Evolutionary conservation across 1,139 yeast species (phyloP).

Genomic region (Yamadazyma siamensis): DNA sequence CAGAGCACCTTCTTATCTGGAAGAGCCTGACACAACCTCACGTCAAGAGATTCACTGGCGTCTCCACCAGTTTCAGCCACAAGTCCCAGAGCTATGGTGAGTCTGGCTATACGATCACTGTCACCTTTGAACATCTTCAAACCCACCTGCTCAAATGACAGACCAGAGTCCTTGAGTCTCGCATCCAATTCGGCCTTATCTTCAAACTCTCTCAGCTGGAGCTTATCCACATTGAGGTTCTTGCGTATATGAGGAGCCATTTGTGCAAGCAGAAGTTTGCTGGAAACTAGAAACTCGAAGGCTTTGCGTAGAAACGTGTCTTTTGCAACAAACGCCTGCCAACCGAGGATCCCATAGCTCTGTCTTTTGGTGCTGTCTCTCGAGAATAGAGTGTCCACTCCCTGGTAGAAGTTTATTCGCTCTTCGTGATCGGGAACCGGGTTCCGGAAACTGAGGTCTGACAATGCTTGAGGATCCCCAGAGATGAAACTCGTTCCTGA

Average conservation of each 20-base stretch:
- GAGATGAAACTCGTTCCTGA: background rate
- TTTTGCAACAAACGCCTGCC: slow-evolving; percentile 35
- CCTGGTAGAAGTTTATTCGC: slow-evolving; percentile 31
- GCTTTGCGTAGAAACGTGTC: slow-evolving; percentile 20
- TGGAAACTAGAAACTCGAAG: background rate
- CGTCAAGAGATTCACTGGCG: slow-evolving; percentile 15
- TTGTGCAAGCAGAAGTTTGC: no score
- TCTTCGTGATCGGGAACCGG: slow-evolving; percentile 23
- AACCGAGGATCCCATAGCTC: slow-evolving; percentile 38
- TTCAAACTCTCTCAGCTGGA: slow-evolving; percentile 4
- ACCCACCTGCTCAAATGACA: background rate
- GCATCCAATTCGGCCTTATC: slow-evolving; percentile 2
- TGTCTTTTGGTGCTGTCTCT: slow-evolving; percentile 23
- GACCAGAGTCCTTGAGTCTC: background rate
- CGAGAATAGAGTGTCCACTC: slow-evolving; percentile 23
- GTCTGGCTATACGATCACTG: no score
- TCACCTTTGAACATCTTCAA: background rate
- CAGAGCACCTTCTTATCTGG: slow-evolving; percentile 46
- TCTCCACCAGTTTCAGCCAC: slow-evolving; percentile 1
- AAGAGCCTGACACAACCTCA: slow-evolving; percentile 36
- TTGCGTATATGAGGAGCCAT: no score
- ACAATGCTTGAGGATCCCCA: no score
- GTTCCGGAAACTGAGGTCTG: no score
- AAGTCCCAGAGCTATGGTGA: slow-evolving; percentile 6
- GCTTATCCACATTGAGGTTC: slow-evolving; percentile 2